Conservation (phyloP, 2,329 filamentous ascomycete genomes). For the Fusarium fracticaudum region DNA sequence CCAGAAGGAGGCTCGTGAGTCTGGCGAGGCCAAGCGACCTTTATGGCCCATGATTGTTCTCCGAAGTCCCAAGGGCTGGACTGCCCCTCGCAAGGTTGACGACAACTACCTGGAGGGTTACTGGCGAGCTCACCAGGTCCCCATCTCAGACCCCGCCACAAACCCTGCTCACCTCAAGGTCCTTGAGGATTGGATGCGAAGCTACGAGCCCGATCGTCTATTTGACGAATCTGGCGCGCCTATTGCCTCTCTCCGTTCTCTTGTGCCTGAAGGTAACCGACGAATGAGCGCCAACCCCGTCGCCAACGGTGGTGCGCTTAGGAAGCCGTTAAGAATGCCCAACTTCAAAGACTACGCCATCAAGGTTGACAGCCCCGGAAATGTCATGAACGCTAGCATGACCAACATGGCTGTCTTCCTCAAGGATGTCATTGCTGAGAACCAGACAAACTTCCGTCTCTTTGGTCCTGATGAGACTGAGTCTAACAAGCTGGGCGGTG, state of each 20-base stretch:
- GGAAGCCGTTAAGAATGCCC: slow-evolving; percentile 73
- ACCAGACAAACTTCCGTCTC: slow-evolving; percentile 75
- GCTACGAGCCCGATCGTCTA: slow-evolving; percentile 77
- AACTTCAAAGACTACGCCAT: slow-evolving; percentile 76
- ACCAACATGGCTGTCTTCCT: slow-evolving; percentile 73
- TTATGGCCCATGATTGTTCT: slow-evolving; percentile 84
- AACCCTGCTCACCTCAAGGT: slow-evolving; percentile 73
- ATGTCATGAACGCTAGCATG: slow-evolving; percentile 71
- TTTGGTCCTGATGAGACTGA: slow-evolving; percentile 85
- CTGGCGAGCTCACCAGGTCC: slow-evolving; percentile 83
- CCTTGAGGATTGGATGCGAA: slow-evolving; percentile 80
- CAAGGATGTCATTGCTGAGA: slow-evolving; percentile 72
- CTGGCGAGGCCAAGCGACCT: slow-evolving; percentile 74
- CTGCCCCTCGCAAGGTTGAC: slow-evolving; percentile 75
- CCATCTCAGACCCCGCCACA: slow-evolving; percentile 73
- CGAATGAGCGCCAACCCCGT: slow-evolving; percentile 84
- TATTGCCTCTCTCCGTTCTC: slow-evolving; percentile 67
- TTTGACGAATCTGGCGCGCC: slow-evolving; percentile 73
- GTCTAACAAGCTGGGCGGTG: slow-evolving; percentile 78
- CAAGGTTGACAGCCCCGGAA: slow-evolving; percentile 68
- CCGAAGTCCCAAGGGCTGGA: slow-evolving; percentile 83
- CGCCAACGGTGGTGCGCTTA: slow-evolving; percentile 74
- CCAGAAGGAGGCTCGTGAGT: slow-evolving; percentile 77
- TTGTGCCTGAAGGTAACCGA: slow-evolving; percentile 71
- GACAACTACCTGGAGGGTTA: slow-evolving; percentile 78